Evolutionary conservation across 345 rosid genomes (phyloP).

Genomic region (Geranium rotundifolium): DNA sequence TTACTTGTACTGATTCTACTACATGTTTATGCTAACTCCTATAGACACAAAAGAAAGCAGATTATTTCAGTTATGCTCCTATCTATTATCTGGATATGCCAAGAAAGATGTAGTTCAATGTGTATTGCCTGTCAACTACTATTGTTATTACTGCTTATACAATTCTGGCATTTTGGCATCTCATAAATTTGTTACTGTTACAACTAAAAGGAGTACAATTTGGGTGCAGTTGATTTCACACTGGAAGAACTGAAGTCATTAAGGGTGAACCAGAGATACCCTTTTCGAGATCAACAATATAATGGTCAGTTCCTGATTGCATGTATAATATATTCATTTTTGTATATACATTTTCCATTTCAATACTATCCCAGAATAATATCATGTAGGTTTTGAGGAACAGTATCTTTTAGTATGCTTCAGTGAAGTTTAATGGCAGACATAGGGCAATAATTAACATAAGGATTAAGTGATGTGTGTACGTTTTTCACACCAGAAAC

Average conservation of each 20-base stretch:
- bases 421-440: too few relatives aligned
- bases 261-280: constrained; percentile 70
- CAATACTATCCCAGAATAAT: background rate
- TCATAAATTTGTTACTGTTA: background rate
- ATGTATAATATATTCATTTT: background rate
- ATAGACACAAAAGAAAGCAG: too few relatives aligned
- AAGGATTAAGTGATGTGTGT: too few relatives aligned
- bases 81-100: too few relatives aligned
- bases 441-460: too few relatives aligned
- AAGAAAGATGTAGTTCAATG: too few relatives aligned
- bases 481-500: too few relatives aligned
- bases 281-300: constrained; percentile 75
- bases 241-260: constrained; percentile 55
- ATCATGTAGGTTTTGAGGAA: too few relatives aligned
- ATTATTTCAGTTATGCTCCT: too few relatives aligned
- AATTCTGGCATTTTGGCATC: background rate
- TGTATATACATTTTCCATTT: background rate
- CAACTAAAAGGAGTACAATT: background rate
- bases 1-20: background rate
- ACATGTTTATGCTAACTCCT: background rate
- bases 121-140: background rate
- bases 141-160: background rate
- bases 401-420: too few relatives aligned
- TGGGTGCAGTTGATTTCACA: constrained; percentile 72
- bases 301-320: constrained; percentile 42